Conservation (phyloP, 2,329 filamentous ascomycete genomes). For the Ambrosiella beaveri region DNA sequence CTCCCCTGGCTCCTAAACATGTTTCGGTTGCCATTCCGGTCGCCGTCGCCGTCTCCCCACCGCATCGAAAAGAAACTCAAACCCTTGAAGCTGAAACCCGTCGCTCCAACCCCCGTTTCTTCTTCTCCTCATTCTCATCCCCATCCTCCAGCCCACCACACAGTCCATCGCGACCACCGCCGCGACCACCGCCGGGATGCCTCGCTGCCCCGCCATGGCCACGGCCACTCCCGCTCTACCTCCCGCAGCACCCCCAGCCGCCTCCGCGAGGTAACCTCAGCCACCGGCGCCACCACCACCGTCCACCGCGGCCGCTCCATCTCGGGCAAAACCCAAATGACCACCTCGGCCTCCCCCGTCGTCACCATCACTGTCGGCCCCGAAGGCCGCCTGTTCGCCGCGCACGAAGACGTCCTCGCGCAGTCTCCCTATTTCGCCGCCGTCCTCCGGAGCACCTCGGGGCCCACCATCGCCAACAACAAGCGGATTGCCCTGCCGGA, state of each 20-base stretch:
- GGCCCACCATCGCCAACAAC: slow-evolving; percentile 31
- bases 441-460: slow-evolving; percentile 52
- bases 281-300: neutral
- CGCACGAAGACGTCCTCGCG: slow-evolving; percentile 80
- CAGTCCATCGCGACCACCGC: too few relatives aligned
- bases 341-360: slow-evolving; percentile 44
- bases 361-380: slow-evolving; percentile 70
- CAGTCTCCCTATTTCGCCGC: slow-evolving; percentile 71
- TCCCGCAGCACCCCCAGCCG: too few relatives aligned
- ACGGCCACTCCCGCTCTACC: slow-evolving; percentile 17
- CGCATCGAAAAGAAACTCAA: slow-evolving; percentile 79
- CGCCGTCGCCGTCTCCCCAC: slow-evolving; percentile 24
- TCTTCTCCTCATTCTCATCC: too few relatives aligned
- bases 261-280: slow-evolving; percentile 42
- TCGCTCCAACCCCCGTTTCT: slow-evolving; percentile 41
- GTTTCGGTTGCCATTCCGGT: slow-evolving; percentile 81
- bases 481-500: slow-evolving; percentile 57
- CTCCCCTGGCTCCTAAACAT: slow-evolving; percentile 29
- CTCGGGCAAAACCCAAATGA: neutral
- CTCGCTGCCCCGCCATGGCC: slow-evolving; percentile 35
- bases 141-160: too few relatives aligned
- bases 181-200: too few relatives aligned
- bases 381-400: slow-evolving; percentile 81
- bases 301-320: neutral
- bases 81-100: slow-evolving; percentile 39